Conservation (phyloP, 140 eudicot species). For the Erigeron philadelphicus region DNA sequence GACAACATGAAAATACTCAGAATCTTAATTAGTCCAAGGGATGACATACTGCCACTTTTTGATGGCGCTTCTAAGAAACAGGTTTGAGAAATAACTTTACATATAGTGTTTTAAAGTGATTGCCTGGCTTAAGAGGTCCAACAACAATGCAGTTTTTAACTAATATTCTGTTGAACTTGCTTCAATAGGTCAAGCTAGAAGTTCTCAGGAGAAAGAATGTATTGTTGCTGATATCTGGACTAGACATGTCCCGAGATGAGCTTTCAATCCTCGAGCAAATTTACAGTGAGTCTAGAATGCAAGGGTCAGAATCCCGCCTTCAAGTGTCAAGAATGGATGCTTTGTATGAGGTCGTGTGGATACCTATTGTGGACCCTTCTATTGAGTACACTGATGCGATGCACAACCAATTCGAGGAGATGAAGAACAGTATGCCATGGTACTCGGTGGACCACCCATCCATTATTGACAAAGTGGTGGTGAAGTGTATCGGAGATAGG, state of each 20-base stretch:
- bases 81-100: constrained; percentile 30
- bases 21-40: constrained; percentile 45
- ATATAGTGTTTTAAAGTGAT: background rate
- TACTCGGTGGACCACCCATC: constrained; percentile 60
- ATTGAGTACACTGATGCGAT: constrained; percentile 43
- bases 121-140: background rate
- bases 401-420: constrained; percentile 40
- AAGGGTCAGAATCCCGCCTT: constrained; percentile 26
- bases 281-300: constrained; percentile 46
- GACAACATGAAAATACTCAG: constrained; percentile 61
- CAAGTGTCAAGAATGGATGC: constrained; percentile 40
- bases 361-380: constrained; percentile 57
- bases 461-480: constrained; percentile 43
- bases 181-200: constrained; percentile 49
- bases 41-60: constrained; percentile 47
- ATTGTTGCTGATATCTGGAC: constrained; percentile 58
- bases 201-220: constrained; percentile 58
- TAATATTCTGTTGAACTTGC: constrained; percentile 6
- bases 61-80: constrained; percentile 49
- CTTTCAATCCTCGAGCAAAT: constrained; percentile 58
- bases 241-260: constrained; percentile 59
- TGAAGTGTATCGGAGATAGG: constrained; percentile 50
- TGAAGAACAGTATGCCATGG: constrained; percentile 59
- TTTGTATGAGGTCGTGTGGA: constrained; percentile 63
- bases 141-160: background rate